Evolutionary conservation across 2,329 filamentous ascomycete species (phyloP).

Genomic region (Sporothrix pseudoabietina): DNA sequence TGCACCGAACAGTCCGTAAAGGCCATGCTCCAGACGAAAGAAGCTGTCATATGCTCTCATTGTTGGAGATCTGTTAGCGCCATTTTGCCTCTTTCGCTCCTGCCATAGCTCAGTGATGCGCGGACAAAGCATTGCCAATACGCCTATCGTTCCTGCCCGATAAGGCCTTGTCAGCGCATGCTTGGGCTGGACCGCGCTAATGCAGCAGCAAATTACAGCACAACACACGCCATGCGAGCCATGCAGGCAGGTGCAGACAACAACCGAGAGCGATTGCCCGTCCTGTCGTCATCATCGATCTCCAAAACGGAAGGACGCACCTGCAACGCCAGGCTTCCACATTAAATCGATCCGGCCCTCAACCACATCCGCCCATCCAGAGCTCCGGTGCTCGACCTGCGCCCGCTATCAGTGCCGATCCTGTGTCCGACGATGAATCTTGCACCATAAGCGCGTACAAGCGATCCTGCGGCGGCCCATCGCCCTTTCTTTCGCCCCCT

Average conservation of each 20-base stretch:
- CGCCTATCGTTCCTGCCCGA: background rate
- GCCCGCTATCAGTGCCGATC: background rate
- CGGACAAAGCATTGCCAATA: background rate
- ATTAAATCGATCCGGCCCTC: background rate
- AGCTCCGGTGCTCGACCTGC: background rate
- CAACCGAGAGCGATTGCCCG: background rate
- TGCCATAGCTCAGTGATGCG: too few species aligned
- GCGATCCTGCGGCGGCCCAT: background rate
- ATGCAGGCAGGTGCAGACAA: background rate
- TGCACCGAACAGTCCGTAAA: background rate
- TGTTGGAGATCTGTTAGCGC: constrained; percentile 13
- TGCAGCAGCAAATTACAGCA: constrained; percentile 28
- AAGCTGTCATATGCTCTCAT: background rate
- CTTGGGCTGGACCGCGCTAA: constrained; percentile 10
- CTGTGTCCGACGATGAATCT: constrained; percentile 4
- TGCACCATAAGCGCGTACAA: background rate
- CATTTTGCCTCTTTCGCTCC: background rate
- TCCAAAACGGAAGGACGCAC: background rate
- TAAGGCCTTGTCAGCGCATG: constrained; percentile 7
- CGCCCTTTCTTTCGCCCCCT: background rate
- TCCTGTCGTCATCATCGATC: constrained; percentile 27
- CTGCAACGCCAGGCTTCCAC: constrained; percentile 26
- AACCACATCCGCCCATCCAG: background rate
- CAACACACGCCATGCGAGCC: background rate
- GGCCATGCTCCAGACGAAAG: background rate